Percentiles rank a stretch among this genome's conserved stretches.
phyloP scores from a whole-genome alignment of 2,329 filamentous ascomycete species.

The Metarhizium anisopliae region DNA sequence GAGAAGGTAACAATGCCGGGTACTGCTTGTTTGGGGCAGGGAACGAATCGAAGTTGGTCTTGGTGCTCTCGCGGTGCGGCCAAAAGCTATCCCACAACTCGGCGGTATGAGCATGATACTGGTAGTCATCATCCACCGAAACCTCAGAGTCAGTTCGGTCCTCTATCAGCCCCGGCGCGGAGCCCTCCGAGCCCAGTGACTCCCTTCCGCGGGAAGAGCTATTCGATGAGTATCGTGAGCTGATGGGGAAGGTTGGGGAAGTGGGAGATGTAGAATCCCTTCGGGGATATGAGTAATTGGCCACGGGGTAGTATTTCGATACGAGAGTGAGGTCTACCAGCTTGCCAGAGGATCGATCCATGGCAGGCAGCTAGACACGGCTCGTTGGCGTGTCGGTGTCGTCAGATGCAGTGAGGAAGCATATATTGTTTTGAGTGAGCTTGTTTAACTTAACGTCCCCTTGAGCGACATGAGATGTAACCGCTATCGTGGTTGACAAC shows the following conservation, averaged over 20 bases:
- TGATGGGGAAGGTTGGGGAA: background rate
- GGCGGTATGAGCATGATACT: constrained; percentile 34
- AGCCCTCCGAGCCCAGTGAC: constrained; percentile 34
- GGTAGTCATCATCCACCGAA: constrained; percentile 41
- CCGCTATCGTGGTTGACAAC: background rate
- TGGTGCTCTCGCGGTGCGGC: constrained; percentile 10
- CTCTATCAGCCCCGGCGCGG: constrained; percentile 40
- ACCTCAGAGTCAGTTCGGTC: constrained; percentile 41
- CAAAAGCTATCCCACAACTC: constrained; percentile 46
- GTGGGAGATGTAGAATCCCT: constrained; percentile 12
- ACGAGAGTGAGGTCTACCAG: constrained; percentile 29
- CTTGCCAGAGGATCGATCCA: constrained; percentile 26
- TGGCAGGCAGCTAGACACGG: constrained; percentile 11
- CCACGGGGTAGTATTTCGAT: constrained; percentile 29
- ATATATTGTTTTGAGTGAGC: background rate
- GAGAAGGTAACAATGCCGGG: constrained; percentile 21
- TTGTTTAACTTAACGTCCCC: background rate
- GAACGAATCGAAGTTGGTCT: constrained; percentile 5
- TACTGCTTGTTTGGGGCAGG: constrained; percentile 19
- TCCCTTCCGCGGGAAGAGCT: constrained; percentile 3
- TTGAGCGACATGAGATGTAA: background rate
- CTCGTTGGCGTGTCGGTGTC: background rate
- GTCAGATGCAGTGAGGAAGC: background rate
- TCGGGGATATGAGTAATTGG: constrained; percentile 32
- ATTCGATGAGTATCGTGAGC: constrained; percentile 4